These are phyloP conservation scores for Penicillium capsulatum DNA, from an alignment of 2,329 filamentous ascomycete species.

Conservation along the genomic window DNA sequence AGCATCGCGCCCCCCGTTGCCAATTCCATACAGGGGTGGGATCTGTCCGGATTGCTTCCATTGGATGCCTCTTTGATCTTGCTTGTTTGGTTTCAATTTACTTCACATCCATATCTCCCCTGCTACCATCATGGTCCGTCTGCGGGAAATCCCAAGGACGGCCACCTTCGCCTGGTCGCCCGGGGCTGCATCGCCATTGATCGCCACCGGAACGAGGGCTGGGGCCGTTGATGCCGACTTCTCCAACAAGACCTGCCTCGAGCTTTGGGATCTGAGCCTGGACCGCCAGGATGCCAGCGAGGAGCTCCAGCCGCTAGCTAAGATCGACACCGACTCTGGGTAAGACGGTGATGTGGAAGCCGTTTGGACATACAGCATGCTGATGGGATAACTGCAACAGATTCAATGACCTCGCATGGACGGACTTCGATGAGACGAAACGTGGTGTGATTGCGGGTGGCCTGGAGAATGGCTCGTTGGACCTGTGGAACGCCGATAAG, in stretches of 20 bases:
- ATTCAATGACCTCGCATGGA: constrained; percentile 97
- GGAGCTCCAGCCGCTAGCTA: constrained; percentile 81
- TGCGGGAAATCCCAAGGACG: constrained; percentile 93
- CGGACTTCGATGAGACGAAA: constrained; percentile 71
- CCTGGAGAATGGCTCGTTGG: constrained; percentile 87
- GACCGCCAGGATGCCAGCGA: constrained; percentile 70
- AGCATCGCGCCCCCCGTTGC: constrained; percentile 30
- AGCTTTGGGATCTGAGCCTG: constrained; percentile 90
- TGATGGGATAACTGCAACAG: constrained; percentile 47
- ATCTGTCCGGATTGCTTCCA: constrained; percentile 16
- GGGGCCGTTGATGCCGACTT: constrained; percentile 96
- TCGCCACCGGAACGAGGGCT: constrained; percentile 90
- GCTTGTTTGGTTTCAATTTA: constrained; percentile 1
- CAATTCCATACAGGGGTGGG: constrained; percentile 30
- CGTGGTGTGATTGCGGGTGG: constrained; percentile 91
- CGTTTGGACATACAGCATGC: constrained; percentile 6
- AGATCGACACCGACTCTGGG: constrained; percentile 85
- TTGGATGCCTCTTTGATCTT: constrained; percentile 15
- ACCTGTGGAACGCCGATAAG: constrained; percentile 86
- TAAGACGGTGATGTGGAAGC: constrained; percentile 40
- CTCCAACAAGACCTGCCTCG: constrained; percentile 92
- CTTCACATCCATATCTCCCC: constrained; percentile 13
- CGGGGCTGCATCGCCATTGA: constrained; percentile 68
- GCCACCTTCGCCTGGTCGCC: constrained; percentile 97
- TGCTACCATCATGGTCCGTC: constrained; percentile 71